A percentile compares a stretch with the other conserved stretches of the same genome.
Evolutionary conservation across 106 monocot genomes (phyloP).

Genomic region (Vanilla planifolia): DNA sequence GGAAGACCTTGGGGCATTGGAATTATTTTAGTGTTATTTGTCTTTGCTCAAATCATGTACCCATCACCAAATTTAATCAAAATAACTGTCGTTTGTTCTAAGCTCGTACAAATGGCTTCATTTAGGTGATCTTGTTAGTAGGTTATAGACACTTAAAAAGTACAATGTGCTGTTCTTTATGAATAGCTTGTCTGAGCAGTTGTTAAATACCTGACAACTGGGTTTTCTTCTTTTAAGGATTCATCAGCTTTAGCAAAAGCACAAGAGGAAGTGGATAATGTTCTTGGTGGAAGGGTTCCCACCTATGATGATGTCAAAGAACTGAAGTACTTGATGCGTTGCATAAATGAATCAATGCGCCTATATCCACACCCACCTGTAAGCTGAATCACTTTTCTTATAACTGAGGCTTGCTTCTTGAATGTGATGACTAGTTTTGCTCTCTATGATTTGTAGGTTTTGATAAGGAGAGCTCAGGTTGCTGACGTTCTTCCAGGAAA

Average conservation of each 20-base stretch:
- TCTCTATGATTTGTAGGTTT: slow-evolving; percentile 40
- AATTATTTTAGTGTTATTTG: too few relatives aligned
- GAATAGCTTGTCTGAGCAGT: too few relatives aligned
- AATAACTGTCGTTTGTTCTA: too few relatives aligned
- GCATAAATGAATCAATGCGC: slow-evolving; percentile 94
- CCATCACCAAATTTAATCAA: too few relatives aligned
- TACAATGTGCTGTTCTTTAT: too few relatives aligned
- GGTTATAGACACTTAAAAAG: too few relatives aligned
- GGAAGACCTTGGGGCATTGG: too few relatives aligned
- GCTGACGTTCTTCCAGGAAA: slow-evolving; percentile 90
- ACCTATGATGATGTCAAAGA: slow-evolving; percentile 82
- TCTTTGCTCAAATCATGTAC: too few relatives aligned
- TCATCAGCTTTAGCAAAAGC: slow-evolving; percentile 44
- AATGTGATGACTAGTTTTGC: neutral
- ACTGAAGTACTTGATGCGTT: slow-evolving; percentile 85
- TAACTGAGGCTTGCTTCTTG: neutral
- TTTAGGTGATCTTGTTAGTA: too few relatives aligned
- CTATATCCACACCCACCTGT: slow-evolving; percentile 99
- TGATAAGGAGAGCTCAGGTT: slow-evolving; percentile 83
- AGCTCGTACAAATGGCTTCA: too few relatives aligned
- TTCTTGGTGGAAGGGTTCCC: slow-evolving; percentile 81
- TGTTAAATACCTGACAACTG: slow-evolving; percentile 13
- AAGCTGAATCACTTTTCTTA: slow-evolving; percentile 17
- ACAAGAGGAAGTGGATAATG: slow-evolving; percentile 78
- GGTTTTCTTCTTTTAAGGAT: slow-evolving; percentile 47